Evolutionary conservation across 805 yeast genomes (phyloP).

Genomic region (Yarrowia deformans): DNA sequence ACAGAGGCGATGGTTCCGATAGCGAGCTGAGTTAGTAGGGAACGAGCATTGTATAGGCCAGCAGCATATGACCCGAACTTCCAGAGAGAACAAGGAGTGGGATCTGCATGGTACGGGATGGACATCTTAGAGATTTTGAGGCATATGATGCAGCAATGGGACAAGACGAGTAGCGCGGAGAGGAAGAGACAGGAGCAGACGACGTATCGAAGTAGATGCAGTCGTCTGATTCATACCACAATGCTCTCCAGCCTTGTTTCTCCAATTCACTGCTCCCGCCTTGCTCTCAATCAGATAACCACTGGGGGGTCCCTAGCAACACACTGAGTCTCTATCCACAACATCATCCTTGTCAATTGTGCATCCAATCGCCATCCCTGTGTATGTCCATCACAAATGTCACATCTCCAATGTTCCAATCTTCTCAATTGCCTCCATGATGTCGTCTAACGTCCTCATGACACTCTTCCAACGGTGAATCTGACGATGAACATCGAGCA

Average conservation of each 20-base stretch:
- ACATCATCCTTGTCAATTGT: slow-evolving; percentile 6
- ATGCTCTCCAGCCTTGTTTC: background rate
- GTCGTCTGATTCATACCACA: background rate
- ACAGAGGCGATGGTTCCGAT: slow-evolving; percentile 80
- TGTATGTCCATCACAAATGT: background rate
- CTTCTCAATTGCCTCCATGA: slow-evolving; percentile 3
- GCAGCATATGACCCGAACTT: background rate
- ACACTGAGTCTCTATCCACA: background rate
- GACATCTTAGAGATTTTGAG: background rate
- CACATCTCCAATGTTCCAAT: background rate
- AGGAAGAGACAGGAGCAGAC: background rate
- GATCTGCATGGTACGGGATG: too few relatives aligned
- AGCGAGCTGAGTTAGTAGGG: slow-evolving; percentile 58
- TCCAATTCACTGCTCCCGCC: background rate
- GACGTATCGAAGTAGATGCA: background rate
- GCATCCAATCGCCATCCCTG: background rate
- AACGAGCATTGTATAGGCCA: background rate
- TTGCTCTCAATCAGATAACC: slow-evolving; percentile 2
- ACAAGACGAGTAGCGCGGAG: background rate
- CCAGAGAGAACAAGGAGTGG: background rate
- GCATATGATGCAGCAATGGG: background rate
- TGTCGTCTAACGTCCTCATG: background rate
- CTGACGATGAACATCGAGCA: background rate
- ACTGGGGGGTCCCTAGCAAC: background rate
- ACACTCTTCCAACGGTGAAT: background rate